phyloP scores from a whole-genome alignment of 2,329 filamentous ascomycete genomes.

The Coniochaeta ligniaria region DNA sequence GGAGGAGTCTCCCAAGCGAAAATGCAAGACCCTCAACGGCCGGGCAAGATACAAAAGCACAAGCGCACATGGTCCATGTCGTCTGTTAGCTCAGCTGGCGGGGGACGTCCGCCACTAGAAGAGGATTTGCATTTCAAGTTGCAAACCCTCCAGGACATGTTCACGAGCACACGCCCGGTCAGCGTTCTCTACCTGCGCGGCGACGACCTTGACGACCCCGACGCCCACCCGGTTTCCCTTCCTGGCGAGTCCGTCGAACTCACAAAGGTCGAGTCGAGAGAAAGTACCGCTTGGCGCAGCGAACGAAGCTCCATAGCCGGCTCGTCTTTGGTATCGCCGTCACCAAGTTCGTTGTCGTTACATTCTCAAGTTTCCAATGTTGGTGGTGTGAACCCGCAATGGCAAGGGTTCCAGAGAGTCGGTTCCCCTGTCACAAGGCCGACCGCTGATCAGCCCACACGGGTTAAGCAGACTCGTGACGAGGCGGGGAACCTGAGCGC shows the following conservation, averaged over 20 bases:
- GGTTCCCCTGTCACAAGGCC: conserved; percentile 41
- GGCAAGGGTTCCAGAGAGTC: conserved; percentile 51
- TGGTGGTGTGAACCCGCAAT: conserved; percentile 33
- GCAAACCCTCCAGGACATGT: conserved; percentile 78
- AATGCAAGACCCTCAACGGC: conserved; percentile 45
- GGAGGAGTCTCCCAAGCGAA: conserved; percentile 37
- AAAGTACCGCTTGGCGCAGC: conserved; percentile 45
- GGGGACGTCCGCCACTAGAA: conserved; percentile 46
- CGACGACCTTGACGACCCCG: conserved; percentile 71
- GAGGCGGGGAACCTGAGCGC: conserved; percentile 62
- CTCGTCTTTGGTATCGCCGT: conserved; percentile 58
- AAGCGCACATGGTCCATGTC: conserved; percentile 95
- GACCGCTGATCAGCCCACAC: conserved; percentile 45
- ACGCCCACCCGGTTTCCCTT: conserved; percentile 68
- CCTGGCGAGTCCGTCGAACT: conserved; percentile 60
- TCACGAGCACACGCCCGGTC: conserved; percentile 71
- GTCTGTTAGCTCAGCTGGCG: conserved; percentile 58
- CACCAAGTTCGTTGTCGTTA: conserved; percentile 57
- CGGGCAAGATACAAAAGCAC: conserved; percentile 82
- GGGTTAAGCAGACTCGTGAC: conserved; percentile 42
- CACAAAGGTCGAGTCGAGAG: conserved; percentile 41
- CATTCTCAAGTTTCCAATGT: conserved; percentile 46
- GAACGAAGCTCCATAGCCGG: conserved; percentile 50
- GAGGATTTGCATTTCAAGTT: conserved; percentile 77
- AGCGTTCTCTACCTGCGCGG: conserved; percentile 74